Base-by-base conservation (phyloP, 805 yeast species). In the Saccharomyces jurei region DNA sequence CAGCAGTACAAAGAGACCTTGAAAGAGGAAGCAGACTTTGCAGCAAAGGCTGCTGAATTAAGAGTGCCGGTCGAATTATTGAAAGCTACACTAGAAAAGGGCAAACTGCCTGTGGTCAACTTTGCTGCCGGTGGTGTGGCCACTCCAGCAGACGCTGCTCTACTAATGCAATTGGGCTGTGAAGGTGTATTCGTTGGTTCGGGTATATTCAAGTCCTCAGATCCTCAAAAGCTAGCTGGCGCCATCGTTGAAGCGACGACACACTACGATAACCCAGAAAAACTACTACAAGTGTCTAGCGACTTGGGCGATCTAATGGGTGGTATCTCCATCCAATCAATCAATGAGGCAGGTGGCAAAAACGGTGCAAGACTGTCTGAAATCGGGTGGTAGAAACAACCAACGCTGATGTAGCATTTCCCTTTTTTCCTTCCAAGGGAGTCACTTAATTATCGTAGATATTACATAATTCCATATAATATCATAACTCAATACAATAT, bases 81-180 rank as follows among this genome's bases (percentile, higher is more conserved):
- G 54, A 69, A 77, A 58, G 76, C 75, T 48, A 63, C 59, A 13
- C 46, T 62, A 11, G 73, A 74, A 58, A 69, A 72, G 9, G 88
- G 88, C 31, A 81, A 81, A 63, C 76, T 87, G 57, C 91, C 91
- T 1, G 95, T 87, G 48, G 94, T 87, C 53, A 87, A 86, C 73
- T 87, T 87, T 66, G 92, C 94, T 46, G 94, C 94, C 29, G 95
- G 95, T 47, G 95, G 95, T 56, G 85, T 87, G 51, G 94, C 95
- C 9, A 85, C 95, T 11, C 95, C 95, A 32, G 83, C 91, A 8
- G 95, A 87, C 69, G 95, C 95, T 27, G 94, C 94, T 22, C 72
- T 87, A 59, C 82, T 88, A 70, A 87, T 87, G 89, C 86, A 83
- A 65, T 71, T 84, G 57, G 89, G 89, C n/a, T 82, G 86, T 63